Base-by-base conservation (phyloP, 2,329 filamentous ascomycete species). In the Claviceps humidiphila region DNA sequence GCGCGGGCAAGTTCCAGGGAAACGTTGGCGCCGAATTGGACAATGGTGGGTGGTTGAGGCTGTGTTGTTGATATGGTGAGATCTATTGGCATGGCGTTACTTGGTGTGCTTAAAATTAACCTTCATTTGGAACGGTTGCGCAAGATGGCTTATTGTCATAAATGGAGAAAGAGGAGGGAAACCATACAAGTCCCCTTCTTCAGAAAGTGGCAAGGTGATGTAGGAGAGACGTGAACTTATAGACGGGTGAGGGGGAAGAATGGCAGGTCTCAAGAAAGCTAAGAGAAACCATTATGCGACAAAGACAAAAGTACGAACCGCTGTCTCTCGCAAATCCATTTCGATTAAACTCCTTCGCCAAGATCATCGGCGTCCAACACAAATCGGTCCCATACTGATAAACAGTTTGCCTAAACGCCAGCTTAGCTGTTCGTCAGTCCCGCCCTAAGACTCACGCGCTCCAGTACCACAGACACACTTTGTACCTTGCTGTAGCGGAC, bases 311-410 rank as follows among this genome's bases (percentile, higher is more conserved):
- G 17, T 17, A 24, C 66, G 47, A 57, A 79, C 77, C 81, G 61
- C 77, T 81, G 56, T 82, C 77, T 52, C 81, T 71, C 49, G 81
- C 81, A 57, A 77, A 68, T 20, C 66, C 63, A 59, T 71, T 83
- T 24, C 81, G 72, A 66, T 84, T 84, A 63, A 84, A 85, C 61
- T 84, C 81, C 60, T 84, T 84, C 50, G 81, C 80, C 3, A 84
- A 69, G 51, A 84, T 79, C 84, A 87, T 87, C 44, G 84, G 84
- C 2, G 82, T 85, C 77, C 83, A 87, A 57, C 77, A 81, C 6
- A 87, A 63, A 63, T 87, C 82, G 16, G 78, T 77, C 47, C 77
- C 78, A 63, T 84, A 86, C 47, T 77, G 71, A 55, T 80, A 74
- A 3, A 82, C 79, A 0, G 83, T 82, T 58, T 85, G 77, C 47